A percentile compares a stretch with the other conserved stretches of the same genome.
Conservation (phyloP, 345 rosid species). For the Leavenworthia alabamica region DNA sequence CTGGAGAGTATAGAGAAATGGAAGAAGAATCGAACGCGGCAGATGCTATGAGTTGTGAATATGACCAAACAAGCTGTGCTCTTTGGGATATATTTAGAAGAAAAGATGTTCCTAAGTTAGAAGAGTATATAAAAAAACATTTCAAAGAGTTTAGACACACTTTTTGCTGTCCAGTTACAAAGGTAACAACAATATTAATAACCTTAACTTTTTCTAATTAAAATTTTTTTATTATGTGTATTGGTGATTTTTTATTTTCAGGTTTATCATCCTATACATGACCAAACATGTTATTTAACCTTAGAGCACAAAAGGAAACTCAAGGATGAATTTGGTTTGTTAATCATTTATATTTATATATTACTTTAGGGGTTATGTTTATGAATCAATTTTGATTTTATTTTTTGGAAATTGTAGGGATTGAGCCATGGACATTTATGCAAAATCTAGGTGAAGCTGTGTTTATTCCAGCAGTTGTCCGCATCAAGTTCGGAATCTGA, state of each 20-base stretch:
- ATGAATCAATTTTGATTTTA: too few species aligned
- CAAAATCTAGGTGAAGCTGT: conserved; percentile 86
- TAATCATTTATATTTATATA: not conserved
- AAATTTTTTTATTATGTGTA: not conserved
- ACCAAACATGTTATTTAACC: conserved; percentile 65
- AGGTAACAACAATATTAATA: conserved; percentile 45
- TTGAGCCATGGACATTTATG: conserved; percentile 91
- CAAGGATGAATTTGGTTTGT: conserved; percentile 68
- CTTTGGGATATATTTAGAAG: conserved; percentile 94
- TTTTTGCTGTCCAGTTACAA: conserved; percentile 52
- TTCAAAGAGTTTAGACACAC: conserved; percentile 71
- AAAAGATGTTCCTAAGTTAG: conserved; percentile 75
- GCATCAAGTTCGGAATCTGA: conserved; percentile 93
- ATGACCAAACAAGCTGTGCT: conserved; percentile 47
- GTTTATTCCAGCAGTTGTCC: conserved; percentile 95
- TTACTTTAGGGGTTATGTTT: too few species aligned
- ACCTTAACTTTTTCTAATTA: too few species aligned
- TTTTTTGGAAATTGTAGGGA: conserved; percentile 34
- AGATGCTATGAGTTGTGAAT: conserved; percentile 4
- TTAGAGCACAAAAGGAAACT: conserved; percentile 64
- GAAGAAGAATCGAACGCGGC: too few species aligned
- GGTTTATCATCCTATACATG: conserved; percentile 88
- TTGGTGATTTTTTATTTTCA: conserved; percentile 7
- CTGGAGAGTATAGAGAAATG: conserved; percentile 12
- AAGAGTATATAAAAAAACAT: conserved; percentile 63